A percentile compares a stretch with the other conserved stretches of the same genome.
Conservation (phyloP, 768 basidiomycete species). For the Russula ochroleuca region DNA sequence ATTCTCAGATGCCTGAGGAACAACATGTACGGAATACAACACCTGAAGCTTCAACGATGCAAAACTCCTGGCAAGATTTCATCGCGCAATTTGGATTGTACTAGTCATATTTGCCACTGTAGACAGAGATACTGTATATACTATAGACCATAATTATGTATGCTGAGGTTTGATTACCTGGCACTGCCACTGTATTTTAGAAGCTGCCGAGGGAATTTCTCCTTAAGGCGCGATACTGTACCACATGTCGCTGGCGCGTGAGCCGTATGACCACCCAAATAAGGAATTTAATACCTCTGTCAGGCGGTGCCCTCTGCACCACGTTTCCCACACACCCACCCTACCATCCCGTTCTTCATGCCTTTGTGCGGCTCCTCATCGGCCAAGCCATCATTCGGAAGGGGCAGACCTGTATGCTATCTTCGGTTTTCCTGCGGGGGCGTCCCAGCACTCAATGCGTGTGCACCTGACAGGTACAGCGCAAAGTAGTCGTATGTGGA, state of each 20-base stretch:
- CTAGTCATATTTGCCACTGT: background rate
- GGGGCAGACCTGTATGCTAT: constrained; percentile 18
- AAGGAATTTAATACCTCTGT: background rate
- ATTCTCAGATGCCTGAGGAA: constrained; percentile 16
- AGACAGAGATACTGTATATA: background rate
- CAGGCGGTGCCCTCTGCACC: background rate
- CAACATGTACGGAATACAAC: constrained; percentile 33
- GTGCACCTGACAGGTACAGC: constrained; percentile 39
- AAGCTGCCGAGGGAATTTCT: background rate
- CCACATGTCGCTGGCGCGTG: background rate
- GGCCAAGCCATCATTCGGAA: constrained; percentile 15
- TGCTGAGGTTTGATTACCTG: background rate
- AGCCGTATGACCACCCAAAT: background rate
- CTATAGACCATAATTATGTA: constrained; percentile 5
- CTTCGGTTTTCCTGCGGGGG: no score
- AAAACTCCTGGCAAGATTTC: constrained; percentile 32
- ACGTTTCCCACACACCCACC: constrained; percentile 21
- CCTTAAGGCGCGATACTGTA: background rate
- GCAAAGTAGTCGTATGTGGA: constrained; percentile 86
- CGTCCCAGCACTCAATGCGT: background rate
- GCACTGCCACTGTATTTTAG: constrained; percentile 5
- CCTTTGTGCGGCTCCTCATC: constrained; percentile 20
- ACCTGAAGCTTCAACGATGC: constrained; percentile 33
- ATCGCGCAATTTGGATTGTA: constrained; percentile 34
- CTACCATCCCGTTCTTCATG: constrained; percentile 1